Base-by-base conservation (phyloP, 2,329 filamentous ascomycete species). In the Paracorniculantispora psalliotae region DNA sequence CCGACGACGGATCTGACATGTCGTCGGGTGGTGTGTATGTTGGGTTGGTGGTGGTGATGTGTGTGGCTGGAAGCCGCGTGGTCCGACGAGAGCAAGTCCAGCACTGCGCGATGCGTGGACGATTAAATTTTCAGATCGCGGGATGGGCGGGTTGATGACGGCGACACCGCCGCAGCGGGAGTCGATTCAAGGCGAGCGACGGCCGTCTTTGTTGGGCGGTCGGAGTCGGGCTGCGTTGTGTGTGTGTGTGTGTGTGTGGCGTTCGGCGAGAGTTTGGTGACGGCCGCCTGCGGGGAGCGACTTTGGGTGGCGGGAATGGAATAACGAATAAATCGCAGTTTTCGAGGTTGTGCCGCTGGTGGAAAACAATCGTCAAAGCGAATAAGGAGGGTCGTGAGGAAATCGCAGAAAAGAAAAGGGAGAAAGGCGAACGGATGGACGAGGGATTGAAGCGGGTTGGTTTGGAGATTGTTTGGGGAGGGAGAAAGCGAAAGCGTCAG, bases 1-100 rank as follows among this genome's bases (percentile, higher is more conserved):
- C 79, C 30, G 78, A 79, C 44, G 73, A 75, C 17, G 75, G 72
- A 55, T 59, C 58, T 47, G 73, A 64, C 46, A 70, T 57, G 52
- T 10, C 9, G 37, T 37, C 21, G 41, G 43, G 30, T 19, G 50
- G 25, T 21, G 35, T 49, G 21, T 47, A n/a, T 50, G 44, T 13
- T 35, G 35, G 25, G 25, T 10, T 39, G 39, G 50, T n/a, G n/a
- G n/a, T n/a, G n/a, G n/a, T n/a, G n/a, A n/a, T n/a, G 21, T 33
- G 12, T 35, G 17, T 44, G 46, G 46, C 46, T 57, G 33, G 33
- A 30, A 48, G 53, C 53, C 53, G 52, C 53, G 53, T 41, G 52
- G 47, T 39, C 41, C 35, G 25, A 21, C 7, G 37, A 5, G 37
- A 5, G 7, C 37, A 26, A 26, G 41, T 17, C 43, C 26, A 35